Conservation (phyloP, 1,284 basidiomycete genomes). For the Lentinula novae-zelandiae region DNA sequence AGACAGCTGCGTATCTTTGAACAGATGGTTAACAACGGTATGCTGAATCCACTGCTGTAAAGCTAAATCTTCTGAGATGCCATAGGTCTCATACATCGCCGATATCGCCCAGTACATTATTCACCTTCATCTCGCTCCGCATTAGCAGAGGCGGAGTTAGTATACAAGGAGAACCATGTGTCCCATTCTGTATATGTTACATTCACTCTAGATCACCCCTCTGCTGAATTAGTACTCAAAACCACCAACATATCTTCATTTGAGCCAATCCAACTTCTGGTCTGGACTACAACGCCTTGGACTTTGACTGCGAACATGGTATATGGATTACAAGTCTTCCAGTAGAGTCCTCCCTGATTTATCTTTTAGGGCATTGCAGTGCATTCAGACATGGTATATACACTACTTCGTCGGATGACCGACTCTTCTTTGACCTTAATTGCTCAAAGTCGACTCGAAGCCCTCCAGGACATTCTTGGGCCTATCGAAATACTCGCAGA, state of each 20-base stretch:
- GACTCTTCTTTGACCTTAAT: conserved; percentile 50
- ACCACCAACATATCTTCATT: neutral
- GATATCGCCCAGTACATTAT: conserved; percentile 90
- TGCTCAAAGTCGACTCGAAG: conserved; percentile 62
- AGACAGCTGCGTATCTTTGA: conserved; percentile 87
- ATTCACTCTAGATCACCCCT: conserved; percentile 54
- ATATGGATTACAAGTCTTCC: conserved; percentile 29
- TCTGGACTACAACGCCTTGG: conserved; percentile 99
- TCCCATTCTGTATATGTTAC: conserved; percentile 88
- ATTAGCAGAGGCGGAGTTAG: conserved; percentile 92
- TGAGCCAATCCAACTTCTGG: conserved; percentile 54
- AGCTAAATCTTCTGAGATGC: neutral
- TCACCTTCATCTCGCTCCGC: conserved; percentile 95
- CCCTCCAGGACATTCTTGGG: conserved; percentile 53
- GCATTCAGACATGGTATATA: conserved; percentile 72
- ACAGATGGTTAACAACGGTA: conserved; percentile 84
- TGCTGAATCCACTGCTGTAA: conserved; percentile 7
- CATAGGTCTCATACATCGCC: conserved; percentile 79
- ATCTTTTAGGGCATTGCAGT: conserved; percentile 78
- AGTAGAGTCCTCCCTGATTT: neutral
- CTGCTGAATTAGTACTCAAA: neutral
- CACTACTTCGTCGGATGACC: conserved; percentile 44
- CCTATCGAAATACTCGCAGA: conserved; percentile 41
- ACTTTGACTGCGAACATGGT: conserved; percentile 96
- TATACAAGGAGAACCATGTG: conserved; percentile 86